Evolutionary conservation across 768 basidiomycete genomes (phyloP), one percentile per base, ranked within the genome.

Genomic region (Strobilomyces confusus): DNA sequence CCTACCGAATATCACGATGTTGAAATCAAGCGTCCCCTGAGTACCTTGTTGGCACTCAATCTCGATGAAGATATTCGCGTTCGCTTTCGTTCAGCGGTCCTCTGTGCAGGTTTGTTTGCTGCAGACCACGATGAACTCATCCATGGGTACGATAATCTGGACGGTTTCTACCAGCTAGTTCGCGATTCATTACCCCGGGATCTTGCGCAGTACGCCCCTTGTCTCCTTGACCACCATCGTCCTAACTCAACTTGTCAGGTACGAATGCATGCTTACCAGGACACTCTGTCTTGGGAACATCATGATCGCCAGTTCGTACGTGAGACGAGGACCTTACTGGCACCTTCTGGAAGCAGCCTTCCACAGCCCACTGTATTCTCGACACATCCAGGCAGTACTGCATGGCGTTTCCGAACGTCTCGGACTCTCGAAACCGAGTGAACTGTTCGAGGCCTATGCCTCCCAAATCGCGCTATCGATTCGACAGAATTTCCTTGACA

Each of bases 271-370:
- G 75, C 72, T 89, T 48, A 92, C 86, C 12, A 82, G 86, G 38
- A 76, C 85, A 26, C 74, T 92, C 26, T 82, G 77, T 19, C 73
- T 89, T 14, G 87, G 82, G 25, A 92, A 91, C 69, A 80, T 86
- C 57, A 85, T 91, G 79, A 78, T 97, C 37, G 79, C 83, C 17
- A 88, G 85, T 62, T 86, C 91, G 1, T 78, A 80, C 2, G 80
- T 87, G 20, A 79, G 95, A 25, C 82, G 91, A 15, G 88, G 84
- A 4, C 80, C 92, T 1, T 93, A 95, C 64, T 94, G 88, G 84
- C 87, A 95, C 68, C 66, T 98, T 45, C 73, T 98, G 54, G 92
- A 95, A 66, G 80, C 81, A 7, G 80, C 68, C 60, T 73, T 57
- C 57, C 69, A 76, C 56, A 64, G 62, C 17, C 56, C 57, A 38